Percentiles rank a stretch among this genome's conserved stretches.
These are phyloP conservation scores for Aspergillus costaricaensis DNA, from an alignment of 2,329 filamentous ascomycete species.

Conservation along the genomic window DNA sequence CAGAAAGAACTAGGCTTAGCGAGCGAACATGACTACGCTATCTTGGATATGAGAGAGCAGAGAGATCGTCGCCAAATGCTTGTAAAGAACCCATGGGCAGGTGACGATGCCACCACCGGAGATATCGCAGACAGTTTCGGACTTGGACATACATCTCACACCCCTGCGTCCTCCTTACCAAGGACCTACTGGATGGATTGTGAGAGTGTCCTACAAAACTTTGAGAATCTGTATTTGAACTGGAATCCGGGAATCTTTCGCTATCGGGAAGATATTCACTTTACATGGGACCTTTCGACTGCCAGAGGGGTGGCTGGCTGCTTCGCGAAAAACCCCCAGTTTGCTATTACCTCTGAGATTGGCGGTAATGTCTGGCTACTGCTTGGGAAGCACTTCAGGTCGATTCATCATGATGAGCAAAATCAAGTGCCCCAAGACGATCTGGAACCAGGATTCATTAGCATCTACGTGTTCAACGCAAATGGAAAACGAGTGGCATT, in stretches of 20 bases:
- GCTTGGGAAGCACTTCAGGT: constrained; percentile 81
- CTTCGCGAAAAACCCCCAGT: constrained; percentile 66
- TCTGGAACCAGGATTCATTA: constrained; percentile 76
- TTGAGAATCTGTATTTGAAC: constrained; percentile 94
- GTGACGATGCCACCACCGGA: constrained; percentile 60
- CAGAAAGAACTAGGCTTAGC: constrained; percentile 80
- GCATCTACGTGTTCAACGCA: constrained; percentile 76
- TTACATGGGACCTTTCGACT: constrained; percentile 71
- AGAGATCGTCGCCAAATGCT: constrained; percentile 68
- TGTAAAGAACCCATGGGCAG: constrained; percentile 91
- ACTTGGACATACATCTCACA: constrained; percentile 16
- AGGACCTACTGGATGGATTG: constrained; percentile 95
- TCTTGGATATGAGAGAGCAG: constrained; percentile 73
- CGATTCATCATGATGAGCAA: constrained; percentile 44
- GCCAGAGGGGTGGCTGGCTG: constrained; percentile 67
- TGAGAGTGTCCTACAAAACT: constrained; percentile 84
- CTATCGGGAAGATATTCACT: constrained; percentile 84
- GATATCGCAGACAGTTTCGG: constrained; percentile 22
- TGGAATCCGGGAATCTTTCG: constrained; percentile 89
- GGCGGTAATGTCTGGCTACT: constrained; percentile 77
- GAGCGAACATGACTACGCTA: constrained; percentile 90
- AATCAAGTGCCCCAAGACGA: constrained; percentile 50
- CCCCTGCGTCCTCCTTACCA: constrained; percentile 46
- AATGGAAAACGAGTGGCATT: constrained; percentile 72
- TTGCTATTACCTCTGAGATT: constrained; percentile 54